Conservation (phyloP, 768 basidiomycete species). For the Termitomyces sp. region DNA sequence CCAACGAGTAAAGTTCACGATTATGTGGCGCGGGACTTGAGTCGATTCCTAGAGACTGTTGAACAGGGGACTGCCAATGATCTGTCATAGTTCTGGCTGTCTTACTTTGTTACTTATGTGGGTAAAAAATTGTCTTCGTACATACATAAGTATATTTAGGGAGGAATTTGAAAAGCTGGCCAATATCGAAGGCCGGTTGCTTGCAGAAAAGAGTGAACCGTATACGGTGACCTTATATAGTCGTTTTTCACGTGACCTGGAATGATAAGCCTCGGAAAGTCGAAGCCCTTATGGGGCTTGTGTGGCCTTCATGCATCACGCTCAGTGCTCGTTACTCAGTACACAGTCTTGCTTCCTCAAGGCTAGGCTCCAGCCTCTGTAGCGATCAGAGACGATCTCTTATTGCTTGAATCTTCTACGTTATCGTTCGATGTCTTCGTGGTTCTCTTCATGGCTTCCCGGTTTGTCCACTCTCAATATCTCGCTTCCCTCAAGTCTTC, state of each 20-base stretch:
- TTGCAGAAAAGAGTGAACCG: too few species aligned
- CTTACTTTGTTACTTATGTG: not conserved
- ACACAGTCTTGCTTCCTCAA: too few species aligned
- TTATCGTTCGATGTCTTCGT: slow-evolving; percentile 37
- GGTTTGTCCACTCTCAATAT: slow-evolving; percentile 66
- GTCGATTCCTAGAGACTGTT: slow-evolving; percentile 30
- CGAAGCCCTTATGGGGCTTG: too few species aligned
- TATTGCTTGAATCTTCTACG: not conserved
- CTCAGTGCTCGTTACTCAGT: too few species aligned
- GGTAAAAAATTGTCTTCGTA: too few species aligned
- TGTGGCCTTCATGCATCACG: not conserved
- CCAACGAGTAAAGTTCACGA: slow-evolving; percentile 50
- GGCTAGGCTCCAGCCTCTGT: not conserved
- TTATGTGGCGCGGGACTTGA: slow-evolving; percentile 40
- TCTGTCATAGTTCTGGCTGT: not conserved
- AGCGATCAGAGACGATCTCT: not conserved
- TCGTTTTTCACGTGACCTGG: too few species aligned
- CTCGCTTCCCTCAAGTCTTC: slow-evolving; percentile 65
- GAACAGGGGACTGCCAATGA: not conserved
- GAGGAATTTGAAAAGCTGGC: too few species aligned
- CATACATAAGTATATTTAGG: too few species aligned
- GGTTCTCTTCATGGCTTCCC: slow-evolving; percentile 60
- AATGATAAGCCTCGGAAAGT: too few species aligned
- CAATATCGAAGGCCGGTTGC: too few species aligned
- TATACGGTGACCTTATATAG: too few species aligned